A percentile compares a stretch with the other conserved stretches of the same genome.
These are phyloP conservation scores for Fusarium verticillioides DNA, from an alignment of 2,329 filamentous ascomycete species.

Conservation along the genomic window DNA sequence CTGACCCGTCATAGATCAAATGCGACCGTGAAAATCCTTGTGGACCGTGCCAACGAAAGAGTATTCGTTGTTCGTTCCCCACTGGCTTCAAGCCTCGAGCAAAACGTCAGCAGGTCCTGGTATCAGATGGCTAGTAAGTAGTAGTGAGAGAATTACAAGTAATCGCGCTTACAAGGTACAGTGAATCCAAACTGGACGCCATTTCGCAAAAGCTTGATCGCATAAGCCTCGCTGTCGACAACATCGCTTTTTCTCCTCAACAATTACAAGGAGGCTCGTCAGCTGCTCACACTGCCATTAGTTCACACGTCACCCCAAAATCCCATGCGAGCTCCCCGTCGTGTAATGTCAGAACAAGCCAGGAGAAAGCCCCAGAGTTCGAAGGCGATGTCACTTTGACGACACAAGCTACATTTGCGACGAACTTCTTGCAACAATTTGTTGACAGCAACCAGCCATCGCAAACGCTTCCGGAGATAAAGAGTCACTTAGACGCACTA, in stretches of 20 bases:
- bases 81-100: constrained; percentile 4
- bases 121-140: constrained; percentile 7
- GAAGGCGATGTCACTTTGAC: constrained; percentile 5
- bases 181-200: constrained; percentile 3
- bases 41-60: constrained; percentile 6
- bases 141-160: fast-evolving
- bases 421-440: background rate
- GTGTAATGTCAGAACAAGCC: fast-evolving
- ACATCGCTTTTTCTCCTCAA: background rate
- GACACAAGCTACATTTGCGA: constrained; percentile 5
- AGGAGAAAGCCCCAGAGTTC: background rate
- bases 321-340: background rate
- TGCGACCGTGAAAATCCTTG: constrained; percentile 11
- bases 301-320: background rate
- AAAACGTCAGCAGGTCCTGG: background rate
- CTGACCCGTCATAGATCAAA: background rate
- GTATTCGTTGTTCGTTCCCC: constrained; percentile 5
- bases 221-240: constrained; percentile 8
- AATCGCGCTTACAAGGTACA: no score
- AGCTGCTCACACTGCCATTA: background rate
- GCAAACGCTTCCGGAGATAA: background rate
- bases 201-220: constrained; percentile 10
- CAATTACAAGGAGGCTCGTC: background rate
- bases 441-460: constrained; percentile 4
- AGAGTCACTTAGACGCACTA: background rate